Evolutionary conservation across 352 stramenopile genomes (phyloP).

Genomic region (Thalassiosira hispida): DNA sequence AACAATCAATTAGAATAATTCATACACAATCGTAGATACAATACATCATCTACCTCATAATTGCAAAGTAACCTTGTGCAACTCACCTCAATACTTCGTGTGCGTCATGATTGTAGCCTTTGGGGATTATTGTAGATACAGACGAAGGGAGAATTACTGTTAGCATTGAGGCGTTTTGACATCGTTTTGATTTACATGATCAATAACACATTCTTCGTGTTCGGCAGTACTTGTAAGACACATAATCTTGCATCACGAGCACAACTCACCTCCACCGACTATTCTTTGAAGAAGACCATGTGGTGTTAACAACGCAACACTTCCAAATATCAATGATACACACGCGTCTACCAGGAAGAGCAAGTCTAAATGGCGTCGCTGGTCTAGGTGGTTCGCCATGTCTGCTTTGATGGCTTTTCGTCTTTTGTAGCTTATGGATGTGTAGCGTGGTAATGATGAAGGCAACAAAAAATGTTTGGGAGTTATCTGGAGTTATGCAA

Average conservation of each 20-base stretch:
- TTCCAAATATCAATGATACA: slow-evolving; percentile 69
- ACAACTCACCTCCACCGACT: slow-evolving; percentile 42
- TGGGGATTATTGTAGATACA: neutral
- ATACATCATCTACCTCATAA: neutral
- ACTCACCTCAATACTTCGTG: slow-evolving; percentile 79
- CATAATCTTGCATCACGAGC: too few relatives aligned
- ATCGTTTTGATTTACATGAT: too few relatives aligned
- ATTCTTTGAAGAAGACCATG: slow-evolving; percentile 66
- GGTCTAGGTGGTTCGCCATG: slow-evolving; percentile 36
- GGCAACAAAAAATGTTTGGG: too few relatives aligned
- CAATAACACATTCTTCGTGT: too few relatives aligned
- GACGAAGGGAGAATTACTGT: neutral
- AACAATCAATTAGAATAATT: slow-evolving; percentile 17
- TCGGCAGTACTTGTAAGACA: too few relatives aligned
- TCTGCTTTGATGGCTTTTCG: too few relatives aligned
- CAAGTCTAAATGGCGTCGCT: slow-evolving; percentile 66
- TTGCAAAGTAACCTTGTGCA: slow-evolving; percentile 4
- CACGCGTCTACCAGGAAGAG: slow-evolving; percentile 74
- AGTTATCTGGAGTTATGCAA: too few relatives aligned
- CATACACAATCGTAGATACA: neutral
- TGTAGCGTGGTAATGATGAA: too few relatives aligned
- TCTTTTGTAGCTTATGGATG: too few relatives aligned
- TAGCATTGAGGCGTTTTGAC: too few relatives aligned
- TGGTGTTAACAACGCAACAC: slow-evolving; percentile 60
- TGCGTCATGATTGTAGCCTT: slow-evolving; percentile 74